Evolutionary conservation across 116 monocot species (phyloP).

Genomic region (Posidonia oceanica): DNA sequence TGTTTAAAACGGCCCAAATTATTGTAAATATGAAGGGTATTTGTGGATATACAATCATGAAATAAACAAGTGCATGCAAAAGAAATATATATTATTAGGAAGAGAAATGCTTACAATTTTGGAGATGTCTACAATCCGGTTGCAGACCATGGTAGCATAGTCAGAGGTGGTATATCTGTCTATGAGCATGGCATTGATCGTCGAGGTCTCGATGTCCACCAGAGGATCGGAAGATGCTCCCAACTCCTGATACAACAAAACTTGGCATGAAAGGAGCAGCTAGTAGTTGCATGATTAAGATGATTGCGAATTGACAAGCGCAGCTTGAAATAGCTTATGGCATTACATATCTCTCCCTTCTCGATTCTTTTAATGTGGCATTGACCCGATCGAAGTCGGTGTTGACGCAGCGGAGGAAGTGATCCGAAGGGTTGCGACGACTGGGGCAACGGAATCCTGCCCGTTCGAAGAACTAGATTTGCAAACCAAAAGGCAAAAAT

Average conservation of each 20-base stretch:
- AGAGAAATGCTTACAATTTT: constrained; percentile 27
- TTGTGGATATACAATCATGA: too few relatives aligned
- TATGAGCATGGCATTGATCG: constrained; percentile 54
- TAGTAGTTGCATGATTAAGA: background rate
- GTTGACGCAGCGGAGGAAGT: constrained; percentile 69
- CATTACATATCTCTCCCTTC: background rate
- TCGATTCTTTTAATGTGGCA: constrained; percentile 35
- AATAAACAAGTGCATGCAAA: too few relatives aligned
- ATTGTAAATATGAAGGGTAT: too few relatives aligned
- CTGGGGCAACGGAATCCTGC: constrained; percentile 50
- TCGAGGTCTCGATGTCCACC: constrained; percentile 41
- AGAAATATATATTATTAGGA: too few relatives aligned
- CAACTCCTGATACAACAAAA: too few relatives aligned
- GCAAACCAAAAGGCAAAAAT: background rate
- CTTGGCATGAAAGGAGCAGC: too few relatives aligned
- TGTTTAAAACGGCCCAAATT: too few relatives aligned
- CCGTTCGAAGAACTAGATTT: constrained; percentile 50
- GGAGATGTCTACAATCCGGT: constrained; percentile 45
- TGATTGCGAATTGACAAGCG: background rate
- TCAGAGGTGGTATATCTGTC: constrained; percentile 53
- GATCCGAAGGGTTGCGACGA: constrained; percentile 62
- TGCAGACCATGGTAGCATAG: constrained; percentile 21
- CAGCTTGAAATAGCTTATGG: background rate
- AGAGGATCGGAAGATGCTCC: constrained; percentile 53
- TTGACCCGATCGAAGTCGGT: constrained; percentile 54